Conservation (phyloP, 768 basidiomycete genomes). For the Butyriboletus loyo region DNA sequence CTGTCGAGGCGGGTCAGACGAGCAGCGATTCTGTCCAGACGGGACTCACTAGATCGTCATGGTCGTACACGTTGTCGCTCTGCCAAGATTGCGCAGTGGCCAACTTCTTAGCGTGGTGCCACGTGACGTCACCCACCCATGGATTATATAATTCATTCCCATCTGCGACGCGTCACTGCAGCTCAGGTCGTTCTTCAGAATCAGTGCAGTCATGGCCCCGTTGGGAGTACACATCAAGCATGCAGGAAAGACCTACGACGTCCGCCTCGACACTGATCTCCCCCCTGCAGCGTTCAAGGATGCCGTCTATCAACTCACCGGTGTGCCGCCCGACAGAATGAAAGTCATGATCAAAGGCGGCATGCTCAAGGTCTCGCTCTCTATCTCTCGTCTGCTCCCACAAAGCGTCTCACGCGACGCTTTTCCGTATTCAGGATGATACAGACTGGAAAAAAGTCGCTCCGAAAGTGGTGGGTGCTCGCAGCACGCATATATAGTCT, state of each 20-base stretch:
- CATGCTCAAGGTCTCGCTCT: conserved; percentile 67
- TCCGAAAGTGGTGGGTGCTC: conserved; percentile 67
- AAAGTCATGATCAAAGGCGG: conserved; percentile 97
- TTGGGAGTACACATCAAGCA: conserved; percentile 86
- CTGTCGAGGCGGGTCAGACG: conserved; percentile 33
- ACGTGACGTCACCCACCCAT: conserved; percentile 26
- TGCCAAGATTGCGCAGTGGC: neutral
- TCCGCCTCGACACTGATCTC: conserved; percentile 70
- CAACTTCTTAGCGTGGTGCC: neutral
- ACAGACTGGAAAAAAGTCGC: conserved; percentile 81
- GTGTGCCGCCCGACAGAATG: conserved; percentile 88
- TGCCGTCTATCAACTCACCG: conserved; percentile 74
- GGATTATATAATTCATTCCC: conserved; percentile 31
- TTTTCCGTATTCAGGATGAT: conserved; percentile 61
- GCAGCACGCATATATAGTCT: neutral
- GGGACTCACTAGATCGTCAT: conserved; percentile 49
- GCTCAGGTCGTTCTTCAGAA: neutral
- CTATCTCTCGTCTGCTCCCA: neutral
- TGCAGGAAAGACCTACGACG: conserved; percentile 71
- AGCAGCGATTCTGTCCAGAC: neutral
- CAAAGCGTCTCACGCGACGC: neutral
- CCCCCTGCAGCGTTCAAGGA: conserved; percentile 79
- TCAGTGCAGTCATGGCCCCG: conserved; percentile 55
- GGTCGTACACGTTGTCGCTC: neutral
- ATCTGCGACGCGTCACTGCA: conserved; percentile 26